These are phyloP conservation scores for Xylaria castorea DNA, from an alignment of 495 filamentous ascomycete species.

Conservation along the genomic window DNA sequence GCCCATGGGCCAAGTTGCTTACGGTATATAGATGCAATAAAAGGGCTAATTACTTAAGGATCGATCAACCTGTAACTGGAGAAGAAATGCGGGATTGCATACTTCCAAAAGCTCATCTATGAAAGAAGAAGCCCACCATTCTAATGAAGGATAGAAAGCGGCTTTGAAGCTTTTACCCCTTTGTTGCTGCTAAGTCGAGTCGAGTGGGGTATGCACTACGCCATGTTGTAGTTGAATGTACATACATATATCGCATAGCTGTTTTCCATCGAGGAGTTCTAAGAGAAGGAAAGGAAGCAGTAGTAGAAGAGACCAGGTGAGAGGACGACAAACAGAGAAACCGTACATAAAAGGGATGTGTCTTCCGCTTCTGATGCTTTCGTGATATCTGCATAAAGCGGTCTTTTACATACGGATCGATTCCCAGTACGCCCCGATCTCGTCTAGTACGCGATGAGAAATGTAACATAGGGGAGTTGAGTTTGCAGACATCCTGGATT, in stretches of 20 bases:
- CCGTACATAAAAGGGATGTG: slow-evolving; percentile 6
- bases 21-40: slow-evolving; percentile 46
- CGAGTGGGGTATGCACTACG: slow-evolving; percentile 12
- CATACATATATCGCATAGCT: slow-evolving; percentile 32
- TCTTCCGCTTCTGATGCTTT: background rate
- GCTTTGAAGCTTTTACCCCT: background rate
- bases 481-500: background rate
- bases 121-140: background rate
- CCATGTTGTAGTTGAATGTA: slow-evolving; percentile 28
- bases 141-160: slow-evolving; percentile 1
- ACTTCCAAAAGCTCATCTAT: background rate
- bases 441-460: background rate
- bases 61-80: background rate
- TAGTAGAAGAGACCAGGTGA: slow-evolving; percentile 5
- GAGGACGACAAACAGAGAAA: slow-evolving; percentile 13
- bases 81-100: background rate
- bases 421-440: background rate
- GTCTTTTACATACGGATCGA: background rate
- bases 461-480: background rate
- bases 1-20: slow-evolving; percentile 59
- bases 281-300: slow-evolving; percentile 10
- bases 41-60: background rate
- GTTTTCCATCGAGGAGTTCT: background rate
- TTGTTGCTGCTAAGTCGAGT: slow-evolving; percentile 15
- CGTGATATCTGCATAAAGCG: background rate